Evolutionary conservation across 495 filamentous ascomycete species (phyloP), one percentile per base, ranked within the genome.

Genomic region (Aspergillus sclerotiicarbonarius): DNA sequence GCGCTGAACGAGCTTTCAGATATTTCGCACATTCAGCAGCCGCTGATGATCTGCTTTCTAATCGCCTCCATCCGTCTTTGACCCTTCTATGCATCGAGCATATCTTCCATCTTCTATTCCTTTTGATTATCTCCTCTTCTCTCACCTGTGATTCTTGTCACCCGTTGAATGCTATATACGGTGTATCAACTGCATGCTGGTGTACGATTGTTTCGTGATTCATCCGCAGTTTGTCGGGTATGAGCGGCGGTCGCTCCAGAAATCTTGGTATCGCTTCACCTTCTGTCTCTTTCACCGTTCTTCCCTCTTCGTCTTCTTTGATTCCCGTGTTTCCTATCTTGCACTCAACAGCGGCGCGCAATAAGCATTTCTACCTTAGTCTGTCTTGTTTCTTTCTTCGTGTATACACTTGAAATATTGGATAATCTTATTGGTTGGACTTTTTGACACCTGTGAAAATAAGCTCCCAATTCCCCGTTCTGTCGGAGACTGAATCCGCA

Each of bases 361-460:
- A 41, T n/a, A 41, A 41, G 25, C 13, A 33, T 35, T 35, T 51
- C 16, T 35, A 7, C n/a, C 30, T 19, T 53, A 13, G 7, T 25
- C 4, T 15, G 43, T 35, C 21, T 48, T 25, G 31, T 59, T 30
- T 51, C 54, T 52, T 41, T 54, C 20, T 51, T 46, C 33, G 1
- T 47, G 37, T 52, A 29, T 51, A 58, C 51, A 16, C 45, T 58
- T 51, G 35, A 58, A 32, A 54, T 62, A 54, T 58, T 62, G 35
- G 41, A 39, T 50, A 57, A 47, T 47, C 46, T 37, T 21, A 48
- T 56, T 35, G 53, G 41, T 53, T 32, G 49, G 49, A 20, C n/a
- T n/a, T 35, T 10, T 53, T 37, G 15, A 29, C 33, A 4, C 53
- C 20, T 16, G 19, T 45, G 37, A 47, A 56, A n/a, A 52, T 58